Percentiles rank a stretch among this genome's conserved stretches.
phyloP scores from a whole-genome alignment of 371 early-diverging fungal genomes.

The Entomophthora muscae region DNA sequence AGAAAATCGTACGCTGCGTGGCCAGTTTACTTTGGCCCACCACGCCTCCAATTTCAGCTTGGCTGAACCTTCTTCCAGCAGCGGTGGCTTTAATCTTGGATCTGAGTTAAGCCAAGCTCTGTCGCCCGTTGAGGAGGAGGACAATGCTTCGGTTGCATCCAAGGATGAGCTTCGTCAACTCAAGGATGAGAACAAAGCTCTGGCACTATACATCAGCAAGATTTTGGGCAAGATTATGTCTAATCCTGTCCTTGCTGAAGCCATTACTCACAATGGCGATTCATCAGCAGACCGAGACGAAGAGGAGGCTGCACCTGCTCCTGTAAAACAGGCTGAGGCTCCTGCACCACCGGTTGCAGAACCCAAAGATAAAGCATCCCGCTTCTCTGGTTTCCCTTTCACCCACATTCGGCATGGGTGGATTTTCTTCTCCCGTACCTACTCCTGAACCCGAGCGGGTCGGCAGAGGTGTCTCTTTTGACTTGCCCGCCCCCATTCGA shows the following conservation, averaged over 20 bases:
- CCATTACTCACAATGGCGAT: constrained; percentile 6
- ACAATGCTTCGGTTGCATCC: background rate
- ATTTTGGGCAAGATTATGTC: constrained; percentile 20
- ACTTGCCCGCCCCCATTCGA: background rate
- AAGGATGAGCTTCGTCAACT: constrained; percentile 25
- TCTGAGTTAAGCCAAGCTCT: background rate
- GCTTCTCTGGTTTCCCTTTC: background rate
- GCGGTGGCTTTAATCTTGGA: background rate
- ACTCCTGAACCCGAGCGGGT: background rate
- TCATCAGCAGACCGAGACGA: background rate
- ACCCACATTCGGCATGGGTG: background rate
- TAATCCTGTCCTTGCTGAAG: constrained; percentile 6
- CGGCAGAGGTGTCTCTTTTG: background rate
- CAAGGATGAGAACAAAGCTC: constrained; percentile 35
- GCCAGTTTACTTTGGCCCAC: constrained; percentile 25
- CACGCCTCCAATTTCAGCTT: constrained; percentile 34
- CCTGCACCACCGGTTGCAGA: too few species aligned
- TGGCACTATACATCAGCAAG: constrained; percentile 41
- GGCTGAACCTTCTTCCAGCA: constrained; percentile 4
- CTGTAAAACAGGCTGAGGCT: background rate
- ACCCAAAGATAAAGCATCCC: background rate
- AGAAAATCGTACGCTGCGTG: constrained; percentile 62
- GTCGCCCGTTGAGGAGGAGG: background rate
- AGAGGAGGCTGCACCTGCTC: background rate
- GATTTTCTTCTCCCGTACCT: background rate